Conservation (phyloP, 75 land plant species). For the Picea sitchensis region DNA sequence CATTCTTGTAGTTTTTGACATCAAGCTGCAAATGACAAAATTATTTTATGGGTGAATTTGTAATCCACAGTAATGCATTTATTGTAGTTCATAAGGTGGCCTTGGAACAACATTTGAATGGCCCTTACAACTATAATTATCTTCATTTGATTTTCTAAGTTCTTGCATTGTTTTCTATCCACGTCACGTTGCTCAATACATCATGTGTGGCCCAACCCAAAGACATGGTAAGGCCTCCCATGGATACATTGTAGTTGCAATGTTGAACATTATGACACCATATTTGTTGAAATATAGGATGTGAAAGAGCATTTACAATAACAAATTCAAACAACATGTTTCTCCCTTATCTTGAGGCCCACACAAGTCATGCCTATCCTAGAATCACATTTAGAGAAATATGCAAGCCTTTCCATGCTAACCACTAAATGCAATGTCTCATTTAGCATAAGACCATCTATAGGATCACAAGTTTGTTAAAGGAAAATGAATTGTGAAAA, state of each 20-base stretch:
- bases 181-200: constrained; percentile 29
- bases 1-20: constrained; percentile 71
- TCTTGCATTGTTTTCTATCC: constrained; percentile 54
- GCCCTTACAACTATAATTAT: constrained; percentile 66
- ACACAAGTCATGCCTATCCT: constrained; percentile 89
- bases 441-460: constrained; percentile 72
- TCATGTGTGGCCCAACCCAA: constrained; percentile 16
- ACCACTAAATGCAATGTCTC: constrained; percentile 70
- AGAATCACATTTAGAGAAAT: constrained; percentile 52
- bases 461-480: constrained; percentile 65
- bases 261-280: constrained; percentile 32
- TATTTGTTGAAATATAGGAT: constrained; percentile 88
- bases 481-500: constrained; percentile 84
- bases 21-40: constrained; percentile 77
- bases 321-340: constrained; percentile 81
- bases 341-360: constrained; percentile 94
- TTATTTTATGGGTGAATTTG: constrained; percentile 54
- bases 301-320: constrained; percentile 84
- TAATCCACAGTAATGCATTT: constrained; percentile 74
- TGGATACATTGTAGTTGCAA: not conserved
- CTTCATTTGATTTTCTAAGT: constrained; percentile 65
- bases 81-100: constrained; percentile 61
- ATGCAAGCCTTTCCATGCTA: constrained; percentile 59
- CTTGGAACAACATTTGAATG: constrained; percentile 62
- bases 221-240: constrained; percentile 58